Percentiles rank a stretch among this genome's conserved stretches.
These are phyloP conservation scores for Chlamydomonas incerta DNA, from an alignment of 139 green algal genomes.

Conservation along the genomic window DNA sequence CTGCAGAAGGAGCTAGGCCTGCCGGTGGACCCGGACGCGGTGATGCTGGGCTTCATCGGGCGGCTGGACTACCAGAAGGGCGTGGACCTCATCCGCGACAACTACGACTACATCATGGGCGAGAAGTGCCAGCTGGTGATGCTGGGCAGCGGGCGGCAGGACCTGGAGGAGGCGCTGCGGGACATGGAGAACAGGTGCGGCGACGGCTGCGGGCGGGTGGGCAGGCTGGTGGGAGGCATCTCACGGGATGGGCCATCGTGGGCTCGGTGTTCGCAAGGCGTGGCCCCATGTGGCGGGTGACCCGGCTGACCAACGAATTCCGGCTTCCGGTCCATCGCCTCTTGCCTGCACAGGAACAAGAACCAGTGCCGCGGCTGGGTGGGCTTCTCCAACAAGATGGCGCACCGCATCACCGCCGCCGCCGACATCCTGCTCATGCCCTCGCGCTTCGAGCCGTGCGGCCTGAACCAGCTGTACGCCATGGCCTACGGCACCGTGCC, in stretches of 20 bases:
- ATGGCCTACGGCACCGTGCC: constrained; percentile 98
- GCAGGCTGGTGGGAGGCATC: background rate
- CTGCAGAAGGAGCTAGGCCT: constrained; percentile 94
- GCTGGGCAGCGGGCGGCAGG: constrained; percentile 89
- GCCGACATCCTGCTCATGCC: constrained; percentile 90
- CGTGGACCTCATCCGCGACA: constrained; percentile 96
- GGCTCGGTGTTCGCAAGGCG: too few species aligned
- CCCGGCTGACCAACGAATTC: too few species aligned
- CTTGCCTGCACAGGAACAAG: constrained; percentile 28
- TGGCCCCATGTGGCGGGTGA: too few species aligned
- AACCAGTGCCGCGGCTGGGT: constrained; percentile 88
- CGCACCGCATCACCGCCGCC: constrained; percentile 93
- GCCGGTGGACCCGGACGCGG: constrained; percentile 83
- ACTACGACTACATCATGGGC: constrained; percentile 88
- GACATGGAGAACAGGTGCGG: constrained; percentile 75
- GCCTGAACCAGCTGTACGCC: constrained; percentile 88
- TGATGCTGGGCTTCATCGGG: constrained; percentile 94
- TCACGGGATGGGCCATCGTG: too few species aligned
- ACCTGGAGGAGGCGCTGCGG: constrained; percentile 88
- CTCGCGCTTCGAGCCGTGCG: constrained; percentile 91
- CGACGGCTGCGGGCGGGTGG: too few species aligned
- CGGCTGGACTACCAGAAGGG: constrained; percentile 98
- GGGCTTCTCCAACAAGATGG: constrained; percentile 91
- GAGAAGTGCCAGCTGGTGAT: constrained; percentile 93
- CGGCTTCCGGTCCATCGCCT: too few species aligned